Conservation (phyloP, 2,329 filamentous ascomycete genomes). For the Aspergillus vadensis region DNA sequence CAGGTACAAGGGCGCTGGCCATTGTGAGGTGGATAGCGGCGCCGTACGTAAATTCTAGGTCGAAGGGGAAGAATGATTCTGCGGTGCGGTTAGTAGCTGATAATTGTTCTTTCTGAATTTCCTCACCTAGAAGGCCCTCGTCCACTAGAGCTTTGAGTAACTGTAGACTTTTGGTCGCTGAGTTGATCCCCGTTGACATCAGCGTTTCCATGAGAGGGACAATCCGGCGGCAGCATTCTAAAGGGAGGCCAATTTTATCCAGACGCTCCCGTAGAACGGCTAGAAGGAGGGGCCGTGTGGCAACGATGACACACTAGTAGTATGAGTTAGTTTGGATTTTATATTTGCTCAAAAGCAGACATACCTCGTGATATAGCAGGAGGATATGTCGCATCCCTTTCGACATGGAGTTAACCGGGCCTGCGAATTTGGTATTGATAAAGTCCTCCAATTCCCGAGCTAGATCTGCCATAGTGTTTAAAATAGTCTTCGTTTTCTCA, state of each 20-base stretch:
- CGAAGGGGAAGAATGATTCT: conserved; percentile 45
- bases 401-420: conserved; percentile 37
- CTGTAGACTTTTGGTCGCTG: conserved; percentile 3
- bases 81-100: background rate
- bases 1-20: conserved; percentile 41
- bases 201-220: conserved; percentile 4
- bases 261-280: conserved; percentile 5
- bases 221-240: background rate
- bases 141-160: background rate
- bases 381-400: conserved; percentile 42
- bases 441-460: conserved; percentile 44
- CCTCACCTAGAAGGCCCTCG: conserved; percentile 6
- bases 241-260: background rate
- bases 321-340: conserved; percentile 16
- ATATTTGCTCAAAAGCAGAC: background rate
- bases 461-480: conserved; percentile 40
- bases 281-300: conserved; percentile 8
- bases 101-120: background rate
- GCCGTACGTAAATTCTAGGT: conserved; percentile 41
- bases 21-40: conserved; percentile 43
- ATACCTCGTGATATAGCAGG: conserved; percentile 44
- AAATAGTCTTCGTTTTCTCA: conserved; percentile 38
- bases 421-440: conserved; percentile 34
- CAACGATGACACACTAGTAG: conserved; percentile 6
- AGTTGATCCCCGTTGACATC: conserved; percentile 2